These are phyloP conservation scores for Globisporangium takayamanum DNA, from an alignment of 352 stramenopile species.

Conservation along the genomic window DNA sequence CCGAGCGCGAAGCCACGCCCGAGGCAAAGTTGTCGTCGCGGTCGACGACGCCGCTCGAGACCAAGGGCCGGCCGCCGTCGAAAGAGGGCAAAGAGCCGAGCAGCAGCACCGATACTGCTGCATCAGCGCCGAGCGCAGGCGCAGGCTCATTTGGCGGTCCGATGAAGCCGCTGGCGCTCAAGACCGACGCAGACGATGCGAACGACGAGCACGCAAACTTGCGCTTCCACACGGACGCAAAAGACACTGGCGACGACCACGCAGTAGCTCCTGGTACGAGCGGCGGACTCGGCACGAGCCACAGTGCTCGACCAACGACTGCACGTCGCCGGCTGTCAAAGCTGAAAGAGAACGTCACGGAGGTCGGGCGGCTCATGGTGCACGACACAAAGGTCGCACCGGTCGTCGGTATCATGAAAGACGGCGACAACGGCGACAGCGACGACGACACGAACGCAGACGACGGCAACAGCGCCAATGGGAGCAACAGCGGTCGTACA, in stretches of 20 bases:
- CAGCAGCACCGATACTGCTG: background rate
- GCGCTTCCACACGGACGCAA: conserved; percentile 32
- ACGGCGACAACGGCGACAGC: conserved; percentile 59
- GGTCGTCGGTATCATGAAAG: conserved; percentile 76
- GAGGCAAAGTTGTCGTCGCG: conserved; percentile 53
- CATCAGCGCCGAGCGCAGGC: conserved; percentile 4
- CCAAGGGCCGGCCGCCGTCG: conserved; percentile 28
- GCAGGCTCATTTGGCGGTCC: conserved; percentile 45
- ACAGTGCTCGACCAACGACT: conserved; percentile 75
- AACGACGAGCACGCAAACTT: conserved; percentile 38
- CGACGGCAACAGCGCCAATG: conserved; percentile 18
- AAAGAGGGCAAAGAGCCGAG: conserved; percentile 36
- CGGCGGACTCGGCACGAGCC: conserved; percentile 46
- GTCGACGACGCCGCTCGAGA: conserved; percentile 49
- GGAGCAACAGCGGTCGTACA: background rate
- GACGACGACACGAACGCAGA: conserved; percentile 14
- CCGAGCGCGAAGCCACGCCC: conserved; percentile 41
- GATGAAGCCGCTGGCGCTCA: conserved; percentile 51
- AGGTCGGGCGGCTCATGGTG: conserved; percentile 58
- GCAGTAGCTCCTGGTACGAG: conserved; percentile 31
- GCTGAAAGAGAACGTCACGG: conserved; percentile 85
- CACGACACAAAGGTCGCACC: conserved; percentile 78
- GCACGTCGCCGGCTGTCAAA: conserved; percentile 80
- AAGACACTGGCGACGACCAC: conserved; percentile 29
- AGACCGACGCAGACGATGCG: conserved; percentile 35